Conservation (phyloP, 2,329 filamentous ascomycete genomes). For the Pestalotiopsis fici region DNA sequence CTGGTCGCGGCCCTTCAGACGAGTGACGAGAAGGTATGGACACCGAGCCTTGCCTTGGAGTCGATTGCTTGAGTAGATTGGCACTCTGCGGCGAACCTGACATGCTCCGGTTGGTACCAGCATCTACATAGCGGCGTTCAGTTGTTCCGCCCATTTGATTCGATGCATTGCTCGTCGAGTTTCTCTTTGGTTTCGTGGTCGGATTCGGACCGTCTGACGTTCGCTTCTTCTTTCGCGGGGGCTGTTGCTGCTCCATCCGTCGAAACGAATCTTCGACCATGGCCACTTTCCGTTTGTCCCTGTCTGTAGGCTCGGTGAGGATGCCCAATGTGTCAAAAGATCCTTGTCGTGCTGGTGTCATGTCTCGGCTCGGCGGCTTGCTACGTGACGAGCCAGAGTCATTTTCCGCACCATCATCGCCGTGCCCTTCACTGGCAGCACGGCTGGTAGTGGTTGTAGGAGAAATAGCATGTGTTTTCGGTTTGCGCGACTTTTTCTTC, state of each 20-base stretch:
- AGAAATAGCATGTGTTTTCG: constrained; percentile 57
- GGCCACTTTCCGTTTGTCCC: constrained; percentile 67
- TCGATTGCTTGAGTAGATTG: constrained; percentile 33
- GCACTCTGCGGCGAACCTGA: constrained; percentile 51
- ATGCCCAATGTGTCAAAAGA: constrained; percentile 62
- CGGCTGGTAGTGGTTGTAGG: constrained; percentile 66
- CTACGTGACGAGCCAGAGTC: constrained; percentile 60
- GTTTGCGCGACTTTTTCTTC: constrained; percentile 52
- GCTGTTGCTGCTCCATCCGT: constrained; percentile 61
- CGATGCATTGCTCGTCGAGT: constrained; percentile 17
- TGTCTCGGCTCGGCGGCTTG: constrained; percentile 67
- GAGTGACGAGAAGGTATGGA: constrained; percentile 35
- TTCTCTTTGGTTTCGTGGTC: constrained; percentile 37
- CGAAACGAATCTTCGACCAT: constrained; percentile 66
- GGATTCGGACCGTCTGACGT: constrained; percentile 52
- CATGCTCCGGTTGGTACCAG: constrained; percentile 54
- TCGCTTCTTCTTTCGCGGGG: constrained; percentile 63
- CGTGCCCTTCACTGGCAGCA: constrained; percentile 62
- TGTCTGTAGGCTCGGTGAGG: constrained; percentile 64
- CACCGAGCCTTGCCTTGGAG: constrained; percentile 28
- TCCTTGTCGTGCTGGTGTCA: constrained; percentile 62
- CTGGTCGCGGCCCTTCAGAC: constrained; percentile 38
- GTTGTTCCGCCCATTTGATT: constrained; percentile 30
- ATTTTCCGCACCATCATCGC: constrained; percentile 55
- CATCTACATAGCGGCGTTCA: constrained; percentile 50